Conservation (phyloP, 148 eudicot species). For the Rheum nobile region DNA sequence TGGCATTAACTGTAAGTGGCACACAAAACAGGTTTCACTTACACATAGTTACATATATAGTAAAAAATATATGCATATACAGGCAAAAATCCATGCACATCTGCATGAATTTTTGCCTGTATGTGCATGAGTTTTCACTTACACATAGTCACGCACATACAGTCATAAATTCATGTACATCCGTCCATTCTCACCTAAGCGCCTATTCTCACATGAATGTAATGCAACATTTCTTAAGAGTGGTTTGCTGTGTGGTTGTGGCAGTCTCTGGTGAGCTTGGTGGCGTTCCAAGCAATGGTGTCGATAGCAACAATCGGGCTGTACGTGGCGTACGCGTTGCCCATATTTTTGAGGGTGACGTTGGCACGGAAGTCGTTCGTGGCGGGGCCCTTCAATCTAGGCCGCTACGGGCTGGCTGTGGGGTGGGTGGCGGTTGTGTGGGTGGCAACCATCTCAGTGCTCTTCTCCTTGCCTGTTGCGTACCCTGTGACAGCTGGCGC, state of each 20-base stretch:
- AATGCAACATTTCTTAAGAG: too few relatives aligned
- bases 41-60: too few relatives aligned
- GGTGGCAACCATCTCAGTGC: conserved; percentile 64
- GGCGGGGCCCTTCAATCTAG: conserved; percentile 85
- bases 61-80: too few relatives aligned
- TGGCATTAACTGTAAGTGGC: conserved; percentile 97
- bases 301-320: conserved; percentile 89
- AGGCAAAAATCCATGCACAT: too few relatives aligned
- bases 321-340: conserved; percentile 86
- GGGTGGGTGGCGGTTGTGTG: conserved; percentile 88
- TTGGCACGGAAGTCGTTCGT: conserved; percentile 72
- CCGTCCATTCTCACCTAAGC: too few relatives aligned
- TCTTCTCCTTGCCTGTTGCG: conserved; percentile 79
- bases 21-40: too few relatives aligned
- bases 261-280: conserved; percentile 91
- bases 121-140: too few relatives aligned
- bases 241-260: background rate
- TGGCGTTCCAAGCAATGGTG: conserved; percentile 94
- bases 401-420: conserved; percentile 53
- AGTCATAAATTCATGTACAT: too few relatives aligned
- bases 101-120: too few relatives aligned
- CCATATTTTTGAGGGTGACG: conserved; percentile 81
- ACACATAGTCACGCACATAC: too few relatives aligned
- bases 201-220: too few relatives aligned
- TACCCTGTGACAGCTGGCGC: conserved; percentile 63